Evolutionary conservation across 116 monocot species (phyloP), one percentile per base, ranked within the genome.

Genomic region (Trichopus zeylanicus): DNA sequence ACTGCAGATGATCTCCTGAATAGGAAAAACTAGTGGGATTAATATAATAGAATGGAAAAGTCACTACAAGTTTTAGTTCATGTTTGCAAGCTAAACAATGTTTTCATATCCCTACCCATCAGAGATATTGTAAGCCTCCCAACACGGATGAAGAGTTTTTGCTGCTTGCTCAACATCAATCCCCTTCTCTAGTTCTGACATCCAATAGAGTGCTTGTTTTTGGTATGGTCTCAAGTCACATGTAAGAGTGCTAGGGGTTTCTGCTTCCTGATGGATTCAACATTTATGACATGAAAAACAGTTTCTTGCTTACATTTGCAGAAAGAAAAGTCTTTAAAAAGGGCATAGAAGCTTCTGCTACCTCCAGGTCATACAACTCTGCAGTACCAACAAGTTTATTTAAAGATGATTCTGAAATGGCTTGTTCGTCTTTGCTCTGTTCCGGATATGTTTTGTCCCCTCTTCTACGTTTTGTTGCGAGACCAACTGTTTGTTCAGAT

Each of bases 161-260:
- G 68, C 56, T 32, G 76, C 79, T 67, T 79, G 29, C 55, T 86
- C 79, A 30, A 64, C 71, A 64, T 88, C 75, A 57, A 70, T 38
- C 46, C 94, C 93, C 48, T 84, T 81, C 73, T 94, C 94, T 57
- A 80, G 37, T 65, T 75, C 76, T 20, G 83, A 73, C 94, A 94
- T 94, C 89, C 94, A 94, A 32, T 80, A 57, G 15, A 89, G 81
- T 18, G 89, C 94, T 69, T 94, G 83, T 29, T 86, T 94, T 56
- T 89, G 93, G 57, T 93, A 93, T 26, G 85, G 80, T 31, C 76
- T 54, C 35, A 93, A 77, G 26, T 70, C 70, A 69, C 75, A 86
- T 28, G 70, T 51, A 25, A 93, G 78, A 2, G 75, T 75, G 11
- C 34, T 59, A 9, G 89, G 85, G 8, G 89, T 75, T 6, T 89